Evolutionary conservation across 768 basidiomycete species (phyloP), one percentile per base, ranked within the genome.

Genomic region (Serpula lacrymans): DNA sequence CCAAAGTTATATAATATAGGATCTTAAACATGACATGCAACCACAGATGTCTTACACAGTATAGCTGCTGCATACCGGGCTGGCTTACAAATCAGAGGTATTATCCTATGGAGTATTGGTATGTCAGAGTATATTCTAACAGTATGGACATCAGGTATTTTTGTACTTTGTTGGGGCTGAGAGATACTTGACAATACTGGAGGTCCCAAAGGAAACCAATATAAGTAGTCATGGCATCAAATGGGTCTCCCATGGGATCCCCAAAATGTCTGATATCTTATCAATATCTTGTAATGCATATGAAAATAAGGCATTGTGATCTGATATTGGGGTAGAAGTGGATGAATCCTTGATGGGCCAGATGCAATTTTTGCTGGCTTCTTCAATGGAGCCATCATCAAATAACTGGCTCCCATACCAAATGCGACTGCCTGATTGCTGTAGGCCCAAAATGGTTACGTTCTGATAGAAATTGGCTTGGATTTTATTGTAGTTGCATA

Each of bases 211-310:
- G 5, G 39, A 68, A 58, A 12, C 68, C 61, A 3, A 62, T 51
- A 47, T 55, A 69, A 11, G 39, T 24, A 3, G 54, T 37, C 1
- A 36, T 29, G 8, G 22, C 4, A 16, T 17, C 37, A 36, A 65
- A 69, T 1, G 43, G 50, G 10, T 17, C 24, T 61, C 52, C 64
- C 64, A 67, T 0, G 56, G 48, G 16, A 59, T 54, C 1, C 67
- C 62, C 13, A 69, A 52, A 3, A 16, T 10, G 1, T 39, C n/a
- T 0, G 67, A 68, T 0, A 70, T 11, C 0, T 4, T 7, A 28
- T 73, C 58, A 26, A 76, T 69, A 42, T 74, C 69, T 1, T 25
- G 42, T 8, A 53, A 41, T 37, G 39, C 36, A 41, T 60, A 67
- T 4, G 53, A 17, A 32, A 44, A 61, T 1, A 27, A 2, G 0